phyloP scores from a whole-genome alignment of 257 asterid genomes.

The Solanum corneliomulleri region DNA sequence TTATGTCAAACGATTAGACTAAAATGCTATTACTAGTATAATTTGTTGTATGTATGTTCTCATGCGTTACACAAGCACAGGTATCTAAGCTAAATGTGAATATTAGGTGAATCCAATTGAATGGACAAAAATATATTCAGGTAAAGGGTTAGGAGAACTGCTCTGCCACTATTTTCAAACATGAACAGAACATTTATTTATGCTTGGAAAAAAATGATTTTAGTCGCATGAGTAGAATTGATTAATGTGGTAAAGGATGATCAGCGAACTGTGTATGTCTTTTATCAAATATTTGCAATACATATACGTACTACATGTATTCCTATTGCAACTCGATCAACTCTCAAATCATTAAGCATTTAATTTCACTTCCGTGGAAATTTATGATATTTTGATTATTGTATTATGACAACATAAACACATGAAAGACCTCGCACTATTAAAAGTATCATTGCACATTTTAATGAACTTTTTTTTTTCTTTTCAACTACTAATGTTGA shows the following conservation, averaged over 20 bases:
- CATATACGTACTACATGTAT: not conserved
- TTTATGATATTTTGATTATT: too few relatives aligned
- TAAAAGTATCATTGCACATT: too few relatives aligned
- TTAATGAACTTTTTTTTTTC: too few relatives aligned
- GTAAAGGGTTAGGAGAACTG: slow-evolving; percentile 8
- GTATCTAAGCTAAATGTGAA: not conserved
- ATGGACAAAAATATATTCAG: not conserved
- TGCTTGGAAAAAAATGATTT: too few relatives aligned
- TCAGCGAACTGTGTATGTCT: too few relatives aligned
- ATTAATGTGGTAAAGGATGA: too few relatives aligned
- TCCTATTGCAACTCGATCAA: not conserved
- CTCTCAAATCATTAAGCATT: not conserved
- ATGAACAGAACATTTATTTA: not conserved
- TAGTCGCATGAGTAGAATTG: too few relatives aligned
- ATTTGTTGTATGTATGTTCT: not conserved
- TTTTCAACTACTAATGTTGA: too few relatives aligned
- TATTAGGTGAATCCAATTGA: not conserved
- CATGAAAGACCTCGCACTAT: too few relatives aligned
- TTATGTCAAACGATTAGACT: too few relatives aligned
- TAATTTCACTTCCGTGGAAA: not conserved
- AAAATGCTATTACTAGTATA: not conserved
- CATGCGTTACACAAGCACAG: not conserved
- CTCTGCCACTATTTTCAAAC: not conserved
- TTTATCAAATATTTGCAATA: too few relatives aligned
- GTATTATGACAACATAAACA: not conserved